Percentiles rank a stretch among this genome's conserved stretches.
Conservation (phyloP, 2,329 filamentous ascomycete genomes). For the Rutstroemia sp. region DNA sequence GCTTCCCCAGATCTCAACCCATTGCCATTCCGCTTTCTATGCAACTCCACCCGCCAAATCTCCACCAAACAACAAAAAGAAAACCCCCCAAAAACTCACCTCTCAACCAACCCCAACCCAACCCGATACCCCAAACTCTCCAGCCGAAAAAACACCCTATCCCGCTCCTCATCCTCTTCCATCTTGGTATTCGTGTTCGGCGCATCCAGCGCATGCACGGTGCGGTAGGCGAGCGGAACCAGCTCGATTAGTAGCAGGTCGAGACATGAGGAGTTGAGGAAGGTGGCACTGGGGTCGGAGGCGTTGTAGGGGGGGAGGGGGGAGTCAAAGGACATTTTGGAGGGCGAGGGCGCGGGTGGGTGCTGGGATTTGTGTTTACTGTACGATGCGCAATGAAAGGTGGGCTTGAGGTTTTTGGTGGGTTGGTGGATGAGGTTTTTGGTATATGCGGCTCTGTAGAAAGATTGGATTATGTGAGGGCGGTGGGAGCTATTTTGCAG, state of each 20-base stretch:
- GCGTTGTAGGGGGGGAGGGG: conserved; percentile 62
- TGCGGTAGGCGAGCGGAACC: conserved; percentile 84
- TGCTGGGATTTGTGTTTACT: too few relatives aligned
- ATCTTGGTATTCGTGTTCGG: conserved; percentile 30
- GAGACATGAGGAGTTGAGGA: conserved; percentile 77
- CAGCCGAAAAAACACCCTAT: conserved; percentile 77
- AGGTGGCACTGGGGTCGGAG: conserved; percentile 66
- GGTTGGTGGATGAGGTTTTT: too few relatives aligned
- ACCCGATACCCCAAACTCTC: conserved; percentile 86
- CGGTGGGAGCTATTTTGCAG: too few relatives aligned
- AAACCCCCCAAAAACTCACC: conserved; percentile 44
- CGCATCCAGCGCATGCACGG: conserved; percentile 62
- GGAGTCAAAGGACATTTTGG: conserved; percentile 64
- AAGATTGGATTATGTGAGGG: too few relatives aligned
- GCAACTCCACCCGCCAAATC: too few relatives aligned
- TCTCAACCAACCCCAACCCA: conserved; percentile 83
- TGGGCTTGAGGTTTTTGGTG: too few relatives aligned
- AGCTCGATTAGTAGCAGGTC: conserved; percentile 96
- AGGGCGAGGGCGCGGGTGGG: too few relatives aligned
- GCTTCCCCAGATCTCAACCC: not conserved
- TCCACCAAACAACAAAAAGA: not conserved
- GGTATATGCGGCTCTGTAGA: too few relatives aligned
- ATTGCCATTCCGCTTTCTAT: too few relatives aligned
- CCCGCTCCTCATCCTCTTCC: conserved; percentile 75
- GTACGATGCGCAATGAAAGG: too few relatives aligned